phyloP scores from a whole-genome alignment of 2,329 filamentous ascomycete species.

The Macrophomina pseudophaseolina region DNA sequence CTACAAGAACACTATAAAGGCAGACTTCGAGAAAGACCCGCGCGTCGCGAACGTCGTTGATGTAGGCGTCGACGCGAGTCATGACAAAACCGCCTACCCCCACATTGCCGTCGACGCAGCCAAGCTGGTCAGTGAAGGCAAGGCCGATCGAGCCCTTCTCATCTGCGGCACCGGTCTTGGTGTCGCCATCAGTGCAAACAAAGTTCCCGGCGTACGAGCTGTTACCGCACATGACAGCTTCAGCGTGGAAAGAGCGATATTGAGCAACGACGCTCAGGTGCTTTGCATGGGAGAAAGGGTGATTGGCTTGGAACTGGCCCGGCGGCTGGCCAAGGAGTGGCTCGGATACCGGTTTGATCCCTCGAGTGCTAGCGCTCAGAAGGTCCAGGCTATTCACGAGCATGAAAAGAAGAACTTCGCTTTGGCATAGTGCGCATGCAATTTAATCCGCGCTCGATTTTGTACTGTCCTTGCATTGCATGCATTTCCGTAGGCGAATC shows the following conservation, averaged over 20 bases:
- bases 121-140: slow-evolving; percentile 64
- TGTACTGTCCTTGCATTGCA: too few species aligned
- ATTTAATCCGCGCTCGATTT: too few species aligned
- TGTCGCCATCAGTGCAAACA: slow-evolving; percentile 88
- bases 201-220: slow-evolving; percentile 81
- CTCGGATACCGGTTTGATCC: slow-evolving; percentile 81
- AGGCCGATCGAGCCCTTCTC: slow-evolving; percentile 76
- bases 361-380: slow-evolving; percentile 63
- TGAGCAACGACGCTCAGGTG: slow-evolving; percentile 87
- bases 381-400: slow-evolving; percentile 58
- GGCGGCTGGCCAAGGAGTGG: slow-evolving; percentile 80
- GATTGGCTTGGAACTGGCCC: slow-evolving; percentile 78
- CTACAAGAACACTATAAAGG: slow-evolving; percentile 81
- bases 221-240: slow-evolving; percentile 89
- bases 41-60: slow-evolving; percentile 73
- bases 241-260: slow-evolving; percentile 77
- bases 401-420: slow-evolving; percentile 46
- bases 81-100: slow-evolving; percentile 82
- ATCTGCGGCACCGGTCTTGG: slow-evolving; percentile 88
- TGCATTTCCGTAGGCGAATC: too few species aligned
- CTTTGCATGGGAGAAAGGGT: slow-evolving; percentile 86
- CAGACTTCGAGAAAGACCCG: slow-evolving; percentile 69
- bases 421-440: neutral
- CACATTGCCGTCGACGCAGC: slow-evolving; percentile 77
- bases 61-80: slow-evolving; percentile 69